Percentiles rank a stretch among this genome's conserved stretches.
phyloP scores from a whole-genome alignment of 306 rosid genomes.

The Ormosia emarginata region DNA sequence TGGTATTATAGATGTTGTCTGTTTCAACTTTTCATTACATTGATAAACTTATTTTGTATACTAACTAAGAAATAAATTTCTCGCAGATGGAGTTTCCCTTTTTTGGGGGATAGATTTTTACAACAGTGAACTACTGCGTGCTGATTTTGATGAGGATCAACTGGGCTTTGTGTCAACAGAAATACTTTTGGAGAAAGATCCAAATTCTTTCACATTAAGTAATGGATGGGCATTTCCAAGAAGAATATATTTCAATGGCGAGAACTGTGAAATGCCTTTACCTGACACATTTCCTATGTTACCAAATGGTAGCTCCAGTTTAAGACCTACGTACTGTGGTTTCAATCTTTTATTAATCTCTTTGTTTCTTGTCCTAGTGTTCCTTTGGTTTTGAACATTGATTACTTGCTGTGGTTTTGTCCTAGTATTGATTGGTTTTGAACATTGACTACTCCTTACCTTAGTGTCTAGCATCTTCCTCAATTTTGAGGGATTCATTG shows the following conservation, averaged over 20 bases:
- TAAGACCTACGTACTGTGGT: background rate
- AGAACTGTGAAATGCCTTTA: conserved; percentile 62
- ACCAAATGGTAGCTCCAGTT: conserved; percentile 45
- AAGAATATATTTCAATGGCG: conserved; percentile 80
- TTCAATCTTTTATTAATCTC: conserved; percentile 7
- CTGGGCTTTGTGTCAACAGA: conserved; percentile 58
- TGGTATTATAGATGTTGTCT: background rate
- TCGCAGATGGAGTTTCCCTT: conserved; percentile 68
- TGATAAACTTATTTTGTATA: background rate
- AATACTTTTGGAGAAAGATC: conserved; percentile 55
- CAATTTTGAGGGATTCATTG: background rate
- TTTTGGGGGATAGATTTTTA: conserved; percentile 71
- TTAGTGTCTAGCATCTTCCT: background rate
- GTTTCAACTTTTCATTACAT: background rate
- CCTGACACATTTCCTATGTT: conserved; percentile 64
- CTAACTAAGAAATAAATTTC: background rate
- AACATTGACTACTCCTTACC: background rate
- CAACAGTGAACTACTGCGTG: conserved; percentile 47
- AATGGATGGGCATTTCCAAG: conserved; percentile 81
- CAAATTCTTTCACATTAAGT: conserved; percentile 50
- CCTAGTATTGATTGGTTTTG: background rate
- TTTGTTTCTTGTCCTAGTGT: background rate
- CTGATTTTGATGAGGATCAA: conserved; percentile 31
- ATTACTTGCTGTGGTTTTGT: background rate
- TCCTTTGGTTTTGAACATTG: conserved; percentile 8